Evolutionary conservation across 345 rosid genomes (phyloP).

Genomic region (Ceriops decandra): DNA sequence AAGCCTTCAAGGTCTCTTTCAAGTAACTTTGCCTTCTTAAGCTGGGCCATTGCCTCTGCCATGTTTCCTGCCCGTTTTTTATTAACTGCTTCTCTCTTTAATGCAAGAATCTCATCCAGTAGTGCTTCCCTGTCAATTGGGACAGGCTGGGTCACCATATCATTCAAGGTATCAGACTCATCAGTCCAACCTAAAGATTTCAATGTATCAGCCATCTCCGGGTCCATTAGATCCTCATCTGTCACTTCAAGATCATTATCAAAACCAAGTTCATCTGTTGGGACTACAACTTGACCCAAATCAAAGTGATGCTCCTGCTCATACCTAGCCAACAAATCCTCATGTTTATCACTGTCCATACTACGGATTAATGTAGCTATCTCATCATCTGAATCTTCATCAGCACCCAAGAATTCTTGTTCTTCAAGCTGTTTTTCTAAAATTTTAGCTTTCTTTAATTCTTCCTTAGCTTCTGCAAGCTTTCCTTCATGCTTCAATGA

Average conservation of each 20-base stretch:
- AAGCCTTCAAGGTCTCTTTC: slow-evolving; percentile 51
- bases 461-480: slow-evolving; percentile 95
- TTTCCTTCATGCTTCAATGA: slow-evolving; percentile 84
- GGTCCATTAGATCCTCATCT: slow-evolving; percentile 80
- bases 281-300: slow-evolving; percentile 43
- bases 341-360: slow-evolving; percentile 58
- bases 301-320: slow-evolving; percentile 42
- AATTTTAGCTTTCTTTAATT: slow-evolving; percentile 77
- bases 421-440: slow-evolving; percentile 89
- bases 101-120: slow-evolving; percentile 43
- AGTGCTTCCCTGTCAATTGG: slow-evolving; percentile 39
- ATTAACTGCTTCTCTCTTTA: slow-evolving; percentile 65
- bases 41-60: slow-evolving; percentile 59
- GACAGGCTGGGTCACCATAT: slow-evolving; percentile 18
- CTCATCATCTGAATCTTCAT: slow-evolving; percentile 90
- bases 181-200: slow-evolving; percentile 81
- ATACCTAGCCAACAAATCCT: slow-evolving; percentile 39
- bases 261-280: slow-evolving; percentile 45
- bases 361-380: slow-evolving; percentile 56
- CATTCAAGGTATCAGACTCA: slow-evolving; percentile 39
- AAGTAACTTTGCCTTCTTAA: slow-evolving; percentile 74
- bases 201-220: slow-evolving; percentile 66
- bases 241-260: slow-evolving; percentile 72
- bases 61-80: slow-evolving; percentile 55
- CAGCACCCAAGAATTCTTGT: slow-evolving; percentile 68